Evolutionary conservation across 2,329 filamentous ascomycete species (phyloP).

Genomic region (Gliomastix tumulicola): DNA sequence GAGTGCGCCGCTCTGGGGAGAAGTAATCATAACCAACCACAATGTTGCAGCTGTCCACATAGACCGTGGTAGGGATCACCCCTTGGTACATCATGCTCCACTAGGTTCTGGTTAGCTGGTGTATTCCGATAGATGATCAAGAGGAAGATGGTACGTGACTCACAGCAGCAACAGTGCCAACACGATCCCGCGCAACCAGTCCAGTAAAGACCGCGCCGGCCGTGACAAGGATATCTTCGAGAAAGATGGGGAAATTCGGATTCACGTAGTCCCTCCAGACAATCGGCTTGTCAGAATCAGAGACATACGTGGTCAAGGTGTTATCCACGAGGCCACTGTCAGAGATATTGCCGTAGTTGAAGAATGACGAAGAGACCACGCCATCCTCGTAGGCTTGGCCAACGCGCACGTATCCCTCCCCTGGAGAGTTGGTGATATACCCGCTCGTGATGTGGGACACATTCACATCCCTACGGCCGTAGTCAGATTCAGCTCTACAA

Average conservation of each 20-base stretch:
- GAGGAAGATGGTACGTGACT: conserved; percentile 1
- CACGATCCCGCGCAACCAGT: conserved; percentile 9
- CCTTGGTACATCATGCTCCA: conserved; percentile 28
- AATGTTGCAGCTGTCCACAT: conserved; percentile 20
- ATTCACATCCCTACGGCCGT: conserved; percentile 20
- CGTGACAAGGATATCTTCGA: conserved; percentile 15
- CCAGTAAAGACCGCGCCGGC: conserved; percentile 15
- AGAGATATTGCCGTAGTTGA: conserved; percentile 26
- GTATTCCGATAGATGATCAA: fast-evolving
- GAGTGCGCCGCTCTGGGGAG: conserved; percentile 13
- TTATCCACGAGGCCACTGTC: conserved; percentile 25
- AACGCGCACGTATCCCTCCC: conserved; percentile 16
- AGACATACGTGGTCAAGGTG: conserved; percentile 16
- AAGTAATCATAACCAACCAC: conserved; percentile 29
- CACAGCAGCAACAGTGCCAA: conserved; percentile 15
- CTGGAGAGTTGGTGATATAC: conserved; percentile 24
- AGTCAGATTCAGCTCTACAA: not conserved
- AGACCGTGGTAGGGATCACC: conserved; percentile 24
- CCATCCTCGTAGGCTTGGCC: conserved; percentile 19
- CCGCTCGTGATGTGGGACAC: conserved; percentile 28
- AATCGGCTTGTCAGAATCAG: conserved; percentile 7
- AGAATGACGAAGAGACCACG: conserved; percentile 18
- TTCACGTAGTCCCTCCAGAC: conserved; percentile 26
- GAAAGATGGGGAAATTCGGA: conserved; percentile 26
- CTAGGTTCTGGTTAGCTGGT: conserved; percentile 12